Base-by-base conservation (phyloP, 768 basidiomycete genomes). In the Rickenella mellea region DNA sequence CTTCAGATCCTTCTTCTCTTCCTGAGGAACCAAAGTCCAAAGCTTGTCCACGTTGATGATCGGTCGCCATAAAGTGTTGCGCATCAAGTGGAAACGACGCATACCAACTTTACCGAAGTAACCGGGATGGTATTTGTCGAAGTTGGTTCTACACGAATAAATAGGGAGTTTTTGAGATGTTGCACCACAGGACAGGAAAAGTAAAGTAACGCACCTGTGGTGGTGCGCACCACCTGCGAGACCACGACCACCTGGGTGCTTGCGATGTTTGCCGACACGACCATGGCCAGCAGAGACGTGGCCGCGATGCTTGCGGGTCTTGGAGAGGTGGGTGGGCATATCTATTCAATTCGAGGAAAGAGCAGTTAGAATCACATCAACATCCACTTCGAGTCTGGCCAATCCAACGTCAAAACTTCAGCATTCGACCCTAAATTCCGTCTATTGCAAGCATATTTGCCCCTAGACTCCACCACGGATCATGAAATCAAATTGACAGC, bases 61-160 rank as follows among this genome's bases (percentile, higher is more conserved):
- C 15, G 94, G 92, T 49, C 84, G 78, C 92, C 90, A 96, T 67
- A 80, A 73, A 53, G 74, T 66, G 67, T 96, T 96, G 67, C 82
- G 83, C 43, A 87, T 91, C 49, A 91, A 68, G 65, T 99, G 96
- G 87, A 85, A 99, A 67, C 83, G 83, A 62, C 96, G 82, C 94
- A 99, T 99, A 89, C 96, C 96, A 64, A 94, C 90, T 72, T 97
- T 97, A 75, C 93, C 93, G 66, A 94, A 98, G 90, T 97, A 97
- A 87, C 93, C 93, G 65, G 92, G 92, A 71, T 97, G 93, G 84
- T 91, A 97, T 71, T 94, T 94, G 69, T 94, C 92, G 61, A 94
- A 88, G 74, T 97, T 96, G 60, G 85, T 93, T 48, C 92, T 89
- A 49, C 15, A 43, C 30, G 44, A 10, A 35, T n/a, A 46, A 20